Evolutionary conservation across 2,329 filamentous ascomycete species (phyloP), one percentile per base, ranked within the genome.

Genomic region (Basipetospora chlamydospora): DNA sequence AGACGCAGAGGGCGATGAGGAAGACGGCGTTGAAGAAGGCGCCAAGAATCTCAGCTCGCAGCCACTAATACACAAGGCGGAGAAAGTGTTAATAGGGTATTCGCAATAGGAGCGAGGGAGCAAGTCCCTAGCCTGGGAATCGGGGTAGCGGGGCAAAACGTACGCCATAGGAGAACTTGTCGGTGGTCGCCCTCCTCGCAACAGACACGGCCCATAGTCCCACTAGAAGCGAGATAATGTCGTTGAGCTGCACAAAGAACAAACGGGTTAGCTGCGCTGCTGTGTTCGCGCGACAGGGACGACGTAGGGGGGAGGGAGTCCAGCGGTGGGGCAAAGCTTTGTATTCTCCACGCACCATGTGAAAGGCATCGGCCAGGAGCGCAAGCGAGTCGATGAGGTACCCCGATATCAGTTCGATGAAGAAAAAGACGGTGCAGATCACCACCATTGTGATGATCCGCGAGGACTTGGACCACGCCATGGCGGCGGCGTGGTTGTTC

Each of bases 21-120:
- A 98, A 98, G 31, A 96, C 88, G 46, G 90, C 90, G 51, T 98
- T 98, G 60, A 96, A 84, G 48, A 96, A 78, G 33, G 90, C 90
- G 51, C 90, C 90, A 5, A 98, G 70, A 9, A 93, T 96, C 65
- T 98, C 90, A 25, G 90, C 90, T 47, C 90, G 84, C 65, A 96
- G 80, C 83, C 87, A 98, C 81, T 88, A 48, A 7, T 21, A 17
- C 26, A 15, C 5, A n/a, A n/a, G n/a, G n/a, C n/a, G n/a, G n/a
- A n/a, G n/a, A n/a, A n/a, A n/a, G n/a, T n/a, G n/a, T n/a, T n/a
- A n/a, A n/a, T n/a, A n/a, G n/a, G n/a, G n/a, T n/a, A n/a, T n/a
- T n/a, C n/a, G n/a, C n/a, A n/a, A n/a, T n/a, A n/a, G n/a, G n/a
- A n/a, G n/a, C n/a, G n/a, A n/a, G n/a, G n/a, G n/a, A n/a, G n/a